Evolutionary conservation across 257 asterid genomes (phyloP).

Genomic region (Haberlea rhodopensis): DNA sequence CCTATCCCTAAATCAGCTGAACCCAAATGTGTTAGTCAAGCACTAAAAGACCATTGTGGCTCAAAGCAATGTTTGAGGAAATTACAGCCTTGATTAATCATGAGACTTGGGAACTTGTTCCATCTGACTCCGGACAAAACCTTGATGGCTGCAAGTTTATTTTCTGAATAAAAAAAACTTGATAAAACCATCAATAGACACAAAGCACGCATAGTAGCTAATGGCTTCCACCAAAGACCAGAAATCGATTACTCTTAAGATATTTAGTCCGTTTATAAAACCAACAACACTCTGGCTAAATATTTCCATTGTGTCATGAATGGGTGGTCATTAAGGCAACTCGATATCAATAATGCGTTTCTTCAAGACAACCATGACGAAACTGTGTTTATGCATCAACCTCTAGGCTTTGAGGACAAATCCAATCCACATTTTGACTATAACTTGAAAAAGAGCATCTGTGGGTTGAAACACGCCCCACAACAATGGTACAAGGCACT

Average conservation of each 20-base stretch:
- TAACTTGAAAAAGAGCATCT: no score
- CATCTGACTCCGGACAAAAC: not conserved
- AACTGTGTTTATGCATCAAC: no score
- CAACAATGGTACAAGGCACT: no score
- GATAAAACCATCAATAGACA: slow-evolving; percentile 2
- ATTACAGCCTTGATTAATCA: not conserved
- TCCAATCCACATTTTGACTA: no score
- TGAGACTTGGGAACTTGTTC: slow-evolving; percentile 21
- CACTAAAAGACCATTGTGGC: slow-evolving; percentile 1
- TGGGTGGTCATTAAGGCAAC: not conserved
- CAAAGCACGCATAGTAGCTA: slow-evolving; percentile 12
- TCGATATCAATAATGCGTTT: slow-evolving; percentile 19
- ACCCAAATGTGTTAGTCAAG: not conserved
- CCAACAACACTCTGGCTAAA: not conserved
- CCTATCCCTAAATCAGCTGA: not conserved
- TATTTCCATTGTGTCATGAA: not conserved
- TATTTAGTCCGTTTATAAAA: slow-evolving; percentile 1
- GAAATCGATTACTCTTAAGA: no score
- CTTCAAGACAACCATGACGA: no score
- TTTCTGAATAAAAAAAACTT: not conserved
- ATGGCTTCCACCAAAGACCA: no score
- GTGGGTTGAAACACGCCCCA: no score
- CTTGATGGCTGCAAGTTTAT: not conserved
- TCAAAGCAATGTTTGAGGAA: slow-evolving; percentile 16
- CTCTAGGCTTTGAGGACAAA: no score